Base-by-base conservation (phyloP, 2,329 filamentous ascomycete genomes). In the Apiospora aurea region DNA sequence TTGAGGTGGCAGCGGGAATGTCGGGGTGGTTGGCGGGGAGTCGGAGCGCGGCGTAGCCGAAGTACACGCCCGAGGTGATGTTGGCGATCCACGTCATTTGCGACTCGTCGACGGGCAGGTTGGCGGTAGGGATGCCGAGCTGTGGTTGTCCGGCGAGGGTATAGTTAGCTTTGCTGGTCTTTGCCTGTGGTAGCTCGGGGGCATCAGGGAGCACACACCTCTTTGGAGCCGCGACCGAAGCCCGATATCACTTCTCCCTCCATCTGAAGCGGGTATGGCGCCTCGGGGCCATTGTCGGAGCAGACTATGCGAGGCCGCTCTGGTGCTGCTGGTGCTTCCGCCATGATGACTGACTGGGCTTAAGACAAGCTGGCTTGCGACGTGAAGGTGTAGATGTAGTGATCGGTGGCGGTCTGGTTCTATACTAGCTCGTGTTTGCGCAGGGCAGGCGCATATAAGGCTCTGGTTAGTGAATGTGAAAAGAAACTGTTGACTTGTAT, bases 81-180 rank as follows among this genome's bases (percentile, higher is more conserved):
- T 88, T 85, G 46, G 83, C 81, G 80, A 92, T 91, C 90, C 90
- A 92, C 13, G 88, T 85, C 44, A 86, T 83, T 8, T 87, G 81
- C 77, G 89, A 78, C 70, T 87, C 86, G 81, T 93, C 91, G 69
- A 96, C 92, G 77, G 91, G 91, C 64, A 98, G 90, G 86, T 98
- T 99, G 80, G 96, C 96, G 1, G 96, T 98, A 2, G 96, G 96
- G 81, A 98, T 98, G 77, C 96, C 96, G 80, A 98, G 93, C 91
- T 97, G 70, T 49, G 34, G 13, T 34, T 13, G 47, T 46, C 10
- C n/a, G 38, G 75, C 70, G 69, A 61, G 29, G 68, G 47, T 41
- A 18, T 14, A 29, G 67, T 67, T 47, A 67, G 49, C 53, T 46
- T 47, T 29, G 34, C 47, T 26, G 41, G 18, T 14, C 29, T 41